These are phyloP conservation scores for Saccharomyces hybrid DNA, from an alignment of 1,139 yeast genomes.

Conservation along the genomic window DNA sequence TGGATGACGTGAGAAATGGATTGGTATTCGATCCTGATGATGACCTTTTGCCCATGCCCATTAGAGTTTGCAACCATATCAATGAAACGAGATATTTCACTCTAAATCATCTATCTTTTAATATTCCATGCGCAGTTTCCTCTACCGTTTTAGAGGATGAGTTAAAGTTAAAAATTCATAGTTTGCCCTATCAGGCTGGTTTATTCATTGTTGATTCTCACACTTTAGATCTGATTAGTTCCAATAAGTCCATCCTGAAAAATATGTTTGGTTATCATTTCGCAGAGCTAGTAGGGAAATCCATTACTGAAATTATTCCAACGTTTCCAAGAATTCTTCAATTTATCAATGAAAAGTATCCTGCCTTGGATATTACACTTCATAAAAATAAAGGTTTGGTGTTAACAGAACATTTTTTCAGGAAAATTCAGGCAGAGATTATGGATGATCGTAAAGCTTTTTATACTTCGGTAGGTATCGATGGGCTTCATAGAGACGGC, in stretches of 20 bases:
- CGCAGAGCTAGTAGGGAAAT: conserved; percentile 43
- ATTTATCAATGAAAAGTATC: too few relatives aligned
- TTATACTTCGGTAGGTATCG: too few relatives aligned
- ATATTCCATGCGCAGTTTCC: conserved; percentile 65
- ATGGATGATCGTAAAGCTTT: too few relatives aligned
- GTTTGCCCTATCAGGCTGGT: conserved; percentile 84
- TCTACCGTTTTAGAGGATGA: conserved; percentile 46
- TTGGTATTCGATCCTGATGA: conserved; percentile 27
- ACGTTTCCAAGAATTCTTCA: too few relatives aligned
- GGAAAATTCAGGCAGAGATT: too few relatives aligned
- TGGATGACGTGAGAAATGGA: conserved; percentile 21
- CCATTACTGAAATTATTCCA: conserved; percentile 58
- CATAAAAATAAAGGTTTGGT: too few relatives aligned
- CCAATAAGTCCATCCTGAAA: conserved; percentile 71
- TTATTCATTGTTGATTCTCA: conserved; percentile 49
- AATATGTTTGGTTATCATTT: conserved; percentile 63
- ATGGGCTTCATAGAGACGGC: too few relatives aligned
- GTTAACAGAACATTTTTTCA: too few relatives aligned
- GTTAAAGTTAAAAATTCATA: conserved; percentile 51
- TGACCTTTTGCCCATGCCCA: conserved; percentile 34
- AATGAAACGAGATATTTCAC: conserved; percentile 60
- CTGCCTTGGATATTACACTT: too few relatives aligned
- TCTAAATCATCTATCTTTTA: conserved; percentile 38
- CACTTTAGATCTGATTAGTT: conserved; percentile 30
- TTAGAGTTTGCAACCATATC: conserved; percentile 38